These are phyloP conservation scores for Talaromyces trachyspermus DNA, from an alignment of 495 filamentous ascomycete genomes.

Conservation along the genomic window DNA sequence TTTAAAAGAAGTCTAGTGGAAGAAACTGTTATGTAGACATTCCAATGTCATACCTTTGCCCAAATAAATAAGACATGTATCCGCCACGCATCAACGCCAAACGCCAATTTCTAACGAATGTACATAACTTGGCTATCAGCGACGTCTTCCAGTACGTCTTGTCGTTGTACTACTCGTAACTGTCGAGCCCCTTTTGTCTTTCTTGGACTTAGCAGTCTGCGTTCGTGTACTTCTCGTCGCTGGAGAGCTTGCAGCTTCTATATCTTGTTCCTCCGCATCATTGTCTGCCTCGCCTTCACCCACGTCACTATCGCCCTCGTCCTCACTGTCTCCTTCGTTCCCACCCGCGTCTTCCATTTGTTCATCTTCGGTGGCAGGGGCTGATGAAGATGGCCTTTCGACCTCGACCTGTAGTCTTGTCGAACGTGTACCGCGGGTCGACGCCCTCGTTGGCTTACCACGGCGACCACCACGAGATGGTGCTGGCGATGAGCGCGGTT, in stretches of 20 bases:
- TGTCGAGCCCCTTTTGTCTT: constrained; percentile 25
- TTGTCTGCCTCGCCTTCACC: constrained; percentile 27
- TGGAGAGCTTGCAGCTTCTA: constrained; percentile 30
- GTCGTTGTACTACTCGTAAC: constrained; percentile 13
- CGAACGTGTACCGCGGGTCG: constrained; percentile 34
- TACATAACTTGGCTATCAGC: constrained; percentile 14
- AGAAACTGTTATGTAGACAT: too few species aligned
- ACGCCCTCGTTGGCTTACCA: constrained; percentile 28
- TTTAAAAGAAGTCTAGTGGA: too few species aligned
- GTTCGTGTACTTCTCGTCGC: constrained; percentile 32
- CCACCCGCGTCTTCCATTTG: constrained; percentile 36
- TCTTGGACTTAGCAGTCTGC: constrained; percentile 31
- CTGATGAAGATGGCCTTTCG: constrained; percentile 20
- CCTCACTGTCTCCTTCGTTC: constrained; percentile 32
- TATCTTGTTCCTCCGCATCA: constrained; percentile 16
- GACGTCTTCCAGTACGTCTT: constrained; percentile 32
- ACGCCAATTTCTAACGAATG: not conserved
- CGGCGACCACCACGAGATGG: constrained; percentile 42
- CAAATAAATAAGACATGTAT: too few species aligned
- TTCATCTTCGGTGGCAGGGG: constrained; percentile 22
- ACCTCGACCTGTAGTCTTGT: constrained; percentile 37
- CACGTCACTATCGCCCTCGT: constrained; percentile 27
- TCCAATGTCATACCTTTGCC: too few species aligned
- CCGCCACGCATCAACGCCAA: too few species aligned
- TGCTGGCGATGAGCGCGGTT: constrained; percentile 42